A percentile compares a stretch with the other conserved stretches of the same genome.
Evolutionary conservation across 768 basidiomycete genomes (phyloP).

Genomic region (Xanthoconium stramineum): DNA sequence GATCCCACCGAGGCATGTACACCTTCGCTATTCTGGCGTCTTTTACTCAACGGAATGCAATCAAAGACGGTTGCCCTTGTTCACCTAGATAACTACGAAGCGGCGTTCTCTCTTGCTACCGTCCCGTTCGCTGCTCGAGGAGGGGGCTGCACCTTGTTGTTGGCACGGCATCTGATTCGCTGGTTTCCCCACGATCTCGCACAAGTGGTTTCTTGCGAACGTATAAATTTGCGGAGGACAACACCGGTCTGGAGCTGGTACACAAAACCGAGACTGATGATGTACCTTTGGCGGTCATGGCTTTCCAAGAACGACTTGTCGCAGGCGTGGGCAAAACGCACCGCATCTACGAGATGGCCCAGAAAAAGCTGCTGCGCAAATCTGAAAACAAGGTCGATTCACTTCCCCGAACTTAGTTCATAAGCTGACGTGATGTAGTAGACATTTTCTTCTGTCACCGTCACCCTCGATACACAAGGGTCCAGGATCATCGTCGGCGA

Average conservation of each 20-base stretch:
- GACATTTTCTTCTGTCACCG: conserved; percentile 85
- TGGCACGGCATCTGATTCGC: conserved; percentile 77
- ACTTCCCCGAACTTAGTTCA: background rate
- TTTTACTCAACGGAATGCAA: conserved; percentile 33
- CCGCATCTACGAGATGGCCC: conserved; percentile 93
- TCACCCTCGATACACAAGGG: conserved; percentile 37
- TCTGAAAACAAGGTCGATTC: conserved; percentile 87
- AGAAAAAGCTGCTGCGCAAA: conserved; percentile 95
- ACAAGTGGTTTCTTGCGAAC: conserved; percentile 85
- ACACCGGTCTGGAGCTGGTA: conserved; percentile 74
- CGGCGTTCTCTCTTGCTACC: too few species aligned
- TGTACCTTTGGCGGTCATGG: conserved; percentile 50
- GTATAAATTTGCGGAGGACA: conserved; percentile 81
- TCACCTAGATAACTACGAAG: too few species aligned
- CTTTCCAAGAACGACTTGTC: conserved; percentile 76
- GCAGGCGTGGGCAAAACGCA: conserved; percentile 93
- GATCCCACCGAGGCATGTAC: conserved; percentile 78
- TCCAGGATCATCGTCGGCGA: conserved; percentile 94
- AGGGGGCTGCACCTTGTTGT: conserved; percentile 75
- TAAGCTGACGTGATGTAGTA: conserved; percentile 31
- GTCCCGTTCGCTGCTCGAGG: too few species aligned
- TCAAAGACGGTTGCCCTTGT: conserved; percentile 29
- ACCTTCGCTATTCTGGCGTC: background rate
- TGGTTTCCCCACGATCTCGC: conserved; percentile 51
- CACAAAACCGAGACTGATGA: conserved; percentile 98